Conservation (phyloP, 148 eudicot species). For the Camellia sinensis region DNA sequence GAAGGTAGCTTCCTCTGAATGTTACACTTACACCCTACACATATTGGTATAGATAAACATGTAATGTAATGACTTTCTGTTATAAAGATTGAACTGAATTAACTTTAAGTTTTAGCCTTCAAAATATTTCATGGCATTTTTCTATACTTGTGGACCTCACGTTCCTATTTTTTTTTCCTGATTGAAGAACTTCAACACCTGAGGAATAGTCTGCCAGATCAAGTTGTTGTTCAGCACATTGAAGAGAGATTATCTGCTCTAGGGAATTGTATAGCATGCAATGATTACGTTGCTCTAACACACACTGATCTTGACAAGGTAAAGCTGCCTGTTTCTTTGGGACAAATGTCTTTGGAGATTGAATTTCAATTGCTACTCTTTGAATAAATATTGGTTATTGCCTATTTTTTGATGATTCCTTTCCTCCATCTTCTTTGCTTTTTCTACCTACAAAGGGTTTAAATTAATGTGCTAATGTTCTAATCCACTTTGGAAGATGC, state of each 20-base stretch:
- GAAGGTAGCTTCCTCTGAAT: no score
- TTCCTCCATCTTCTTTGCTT: not conserved
- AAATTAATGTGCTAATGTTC: no score
- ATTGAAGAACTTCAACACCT: conserved; percentile 64
- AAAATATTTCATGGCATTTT: no score
- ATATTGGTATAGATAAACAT: no score
- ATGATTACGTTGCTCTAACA: conserved; percentile 94
- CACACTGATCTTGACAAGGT: conserved; percentile 97
- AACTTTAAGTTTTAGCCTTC: no score
- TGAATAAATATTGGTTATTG: no score
- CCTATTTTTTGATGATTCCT: no score
- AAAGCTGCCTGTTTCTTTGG: conserved; percentile 15
- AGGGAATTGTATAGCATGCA: conserved; percentile 95
- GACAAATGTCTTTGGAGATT: not conserved
- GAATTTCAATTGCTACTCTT: not conserved
- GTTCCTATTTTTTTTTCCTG: no score
- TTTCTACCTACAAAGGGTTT: not conserved
- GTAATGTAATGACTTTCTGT: no score
- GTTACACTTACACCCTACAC: no score
- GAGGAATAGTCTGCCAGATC: conserved; percentile 47
- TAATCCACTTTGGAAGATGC: not conserved
- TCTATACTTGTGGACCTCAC: no score
- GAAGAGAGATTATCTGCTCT: conserved; percentile 80
- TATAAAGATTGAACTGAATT: no score
- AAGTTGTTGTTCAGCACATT: conserved; percentile 84